A percentile compares a stretch with the other conserved stretches of the same genome.
These are phyloP conservation scores for Fragaria ananassa DNA, from an alignment of 306 rosid species.

Conservation along the genomic window DNA sequence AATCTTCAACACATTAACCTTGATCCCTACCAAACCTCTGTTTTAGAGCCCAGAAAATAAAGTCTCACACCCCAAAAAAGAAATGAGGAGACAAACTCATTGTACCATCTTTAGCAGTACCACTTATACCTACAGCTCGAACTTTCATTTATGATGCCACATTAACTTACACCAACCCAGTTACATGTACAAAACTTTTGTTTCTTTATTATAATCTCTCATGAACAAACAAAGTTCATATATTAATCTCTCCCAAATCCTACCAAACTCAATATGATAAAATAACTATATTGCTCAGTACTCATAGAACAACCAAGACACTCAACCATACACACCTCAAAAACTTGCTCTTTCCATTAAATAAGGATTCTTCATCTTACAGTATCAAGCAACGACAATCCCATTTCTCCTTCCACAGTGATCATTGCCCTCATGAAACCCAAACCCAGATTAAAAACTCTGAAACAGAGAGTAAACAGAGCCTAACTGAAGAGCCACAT, in stretches of 20 bases:
- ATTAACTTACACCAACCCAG: constrained; percentile 9
- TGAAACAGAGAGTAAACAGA: constrained; percentile 5
- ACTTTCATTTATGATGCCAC: background rate
- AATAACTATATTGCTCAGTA: constrained; percentile 1
- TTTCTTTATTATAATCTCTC: background rate
- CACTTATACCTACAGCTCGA: background rate
- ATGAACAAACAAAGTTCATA: constrained; percentile 13
- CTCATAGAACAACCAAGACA: constrained; percentile 11
- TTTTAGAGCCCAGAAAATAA: constrained; percentile 4
- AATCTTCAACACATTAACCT: constrained; percentile 11
- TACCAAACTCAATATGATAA: constrained; percentile 26
- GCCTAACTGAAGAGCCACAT: constrained; percentile 9
- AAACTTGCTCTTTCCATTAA: background rate
- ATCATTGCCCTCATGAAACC: background rate
- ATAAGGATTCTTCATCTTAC: constrained; percentile 10
- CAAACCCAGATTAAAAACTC: background rate
- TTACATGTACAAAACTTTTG: background rate
- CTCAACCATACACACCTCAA: background rate
- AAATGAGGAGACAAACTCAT: constrained; percentile 19
- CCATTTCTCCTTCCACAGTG: background rate
- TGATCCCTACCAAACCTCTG: background rate
- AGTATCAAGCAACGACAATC: background rate
- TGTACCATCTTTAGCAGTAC: background rate
- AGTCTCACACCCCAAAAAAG: background rate
- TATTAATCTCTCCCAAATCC: constrained; percentile 7